Conservation (phyloP, 495 filamentous ascomycete species). For the Xylaria nigripes region DNA sequence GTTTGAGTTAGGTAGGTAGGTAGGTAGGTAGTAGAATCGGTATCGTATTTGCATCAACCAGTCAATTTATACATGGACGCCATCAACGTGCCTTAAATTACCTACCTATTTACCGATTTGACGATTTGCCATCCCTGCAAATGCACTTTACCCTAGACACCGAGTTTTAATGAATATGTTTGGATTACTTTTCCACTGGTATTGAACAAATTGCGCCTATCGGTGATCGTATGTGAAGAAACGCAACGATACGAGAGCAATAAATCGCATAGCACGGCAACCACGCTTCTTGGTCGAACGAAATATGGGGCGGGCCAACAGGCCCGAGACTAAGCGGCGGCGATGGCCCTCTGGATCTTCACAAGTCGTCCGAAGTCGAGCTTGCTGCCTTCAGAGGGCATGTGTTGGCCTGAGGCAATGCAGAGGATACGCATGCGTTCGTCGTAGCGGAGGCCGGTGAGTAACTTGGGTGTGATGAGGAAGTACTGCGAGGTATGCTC, state of each 20-base stretch:
- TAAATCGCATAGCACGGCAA: not conserved
- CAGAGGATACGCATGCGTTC: constrained; percentile 85
- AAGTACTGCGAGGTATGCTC: constrained; percentile 72
- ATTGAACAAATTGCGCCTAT: not conserved
- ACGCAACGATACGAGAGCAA: not conserved
- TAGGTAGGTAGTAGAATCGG: too few species aligned
- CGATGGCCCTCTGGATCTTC: constrained; percentile 34
- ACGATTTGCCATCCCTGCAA: not conserved
- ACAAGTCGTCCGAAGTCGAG: constrained; percentile 51
- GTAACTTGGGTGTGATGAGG: constrained; percentile 96
- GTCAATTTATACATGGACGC: too few species aligned
- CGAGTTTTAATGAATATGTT: too few species aligned
- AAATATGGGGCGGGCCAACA: not conserved
- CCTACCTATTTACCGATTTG: not conserved
- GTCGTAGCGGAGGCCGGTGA: constrained; percentile 78
- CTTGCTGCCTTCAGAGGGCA: constrained; percentile 50
- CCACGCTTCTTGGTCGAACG: too few species aligned
- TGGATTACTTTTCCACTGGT: too few species aligned
- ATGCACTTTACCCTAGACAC: not conserved
- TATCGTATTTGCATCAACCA: too few species aligned
- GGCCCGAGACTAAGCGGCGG: constrained; percentile 15
- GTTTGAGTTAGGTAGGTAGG: too few species aligned
- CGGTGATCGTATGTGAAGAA: not conserved
- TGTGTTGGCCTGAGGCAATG: constrained; percentile 86
- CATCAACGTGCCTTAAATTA: too few species aligned